Percentiles rank a stretch among this genome's conserved stretches.
These are phyloP conservation scores for Aspergillus thermomutatus DNA, from an alignment of 2,329 filamentous ascomycete species.

Conservation along the genomic window DNA sequence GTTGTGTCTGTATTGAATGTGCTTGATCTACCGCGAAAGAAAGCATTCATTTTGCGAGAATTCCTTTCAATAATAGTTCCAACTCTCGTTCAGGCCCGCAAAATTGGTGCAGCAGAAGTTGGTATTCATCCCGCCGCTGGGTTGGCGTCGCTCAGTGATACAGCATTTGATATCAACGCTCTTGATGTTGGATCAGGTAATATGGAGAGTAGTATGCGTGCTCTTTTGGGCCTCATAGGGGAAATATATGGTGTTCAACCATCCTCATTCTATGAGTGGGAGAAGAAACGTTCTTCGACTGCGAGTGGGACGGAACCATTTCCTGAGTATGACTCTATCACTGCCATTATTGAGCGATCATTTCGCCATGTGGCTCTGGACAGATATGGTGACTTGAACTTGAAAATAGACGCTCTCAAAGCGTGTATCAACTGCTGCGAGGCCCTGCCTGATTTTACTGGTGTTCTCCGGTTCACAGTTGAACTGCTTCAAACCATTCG, in stretches of 20 bases:
- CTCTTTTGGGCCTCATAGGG: conserved; percentile 36
- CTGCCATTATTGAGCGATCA: conserved; percentile 42
- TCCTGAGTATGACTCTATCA: conserved; percentile 33
- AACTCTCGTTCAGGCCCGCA: conserved; percentile 84
- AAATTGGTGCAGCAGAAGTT: conserved; percentile 89
- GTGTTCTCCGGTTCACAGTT: conserved; percentile 83
- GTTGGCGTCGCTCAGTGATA: conserved; percentile 65
- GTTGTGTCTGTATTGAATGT: conserved; percentile 81
- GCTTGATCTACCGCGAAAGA: conserved; percentile 80
- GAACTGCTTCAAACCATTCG: conserved; percentile 73
- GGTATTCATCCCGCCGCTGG: conserved; percentile 93
- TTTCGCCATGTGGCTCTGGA: conserved; percentile 45
- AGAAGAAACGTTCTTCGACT: conserved; percentile 25
- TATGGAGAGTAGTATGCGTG: conserved; percentile 41
- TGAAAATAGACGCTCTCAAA: conserved; percentile 83
- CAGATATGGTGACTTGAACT: conserved; percentile 68
- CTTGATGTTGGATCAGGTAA: conserved; percentile 40
- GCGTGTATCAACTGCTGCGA: conserved; percentile 94
- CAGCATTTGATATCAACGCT: conserved; percentile 44
- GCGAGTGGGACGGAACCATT: conserved; percentile 13
- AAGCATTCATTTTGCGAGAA: conserved; percentile 83
- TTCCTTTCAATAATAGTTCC: conserved; percentile 78
- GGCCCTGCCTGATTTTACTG: conserved; percentile 84
- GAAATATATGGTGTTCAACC: conserved; percentile 41
- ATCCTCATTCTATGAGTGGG: conserved; percentile 32